Conservation (phyloP, 2,329 filamentous ascomycete genomes). For the Pseudocercospora vitis region DNA sequence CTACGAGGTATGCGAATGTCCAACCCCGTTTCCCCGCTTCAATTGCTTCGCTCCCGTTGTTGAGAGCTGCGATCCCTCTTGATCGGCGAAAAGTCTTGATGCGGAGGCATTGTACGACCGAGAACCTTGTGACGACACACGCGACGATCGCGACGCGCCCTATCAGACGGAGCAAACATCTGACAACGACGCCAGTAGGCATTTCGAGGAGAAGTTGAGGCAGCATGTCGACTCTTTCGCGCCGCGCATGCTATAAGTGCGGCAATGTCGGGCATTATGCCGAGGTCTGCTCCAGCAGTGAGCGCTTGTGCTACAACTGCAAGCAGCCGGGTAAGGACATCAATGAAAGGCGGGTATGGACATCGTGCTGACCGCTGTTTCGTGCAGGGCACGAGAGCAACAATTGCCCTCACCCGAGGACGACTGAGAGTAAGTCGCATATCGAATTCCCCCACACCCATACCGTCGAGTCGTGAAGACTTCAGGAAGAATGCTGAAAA, state of each 20-base stretch:
- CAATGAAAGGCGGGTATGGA: constrained; percentile 35
- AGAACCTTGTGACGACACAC: background rate
- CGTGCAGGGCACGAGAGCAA: constrained; percentile 88
- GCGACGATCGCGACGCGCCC: constrained; percentile 6
- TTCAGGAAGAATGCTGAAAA: constrained; percentile 25
- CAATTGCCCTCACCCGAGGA: constrained; percentile 92
- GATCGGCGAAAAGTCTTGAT: constrained; percentile 16
- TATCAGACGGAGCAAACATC: constrained; percentile 5
- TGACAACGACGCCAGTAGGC: constrained; percentile 16
- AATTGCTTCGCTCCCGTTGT: background rate
- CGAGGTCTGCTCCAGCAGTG: constrained; percentile 95
- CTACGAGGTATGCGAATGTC: constrained; percentile 24
- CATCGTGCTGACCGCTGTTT: constrained; percentile 29
- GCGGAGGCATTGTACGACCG: constrained; percentile 16
- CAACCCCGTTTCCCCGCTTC: background rate
- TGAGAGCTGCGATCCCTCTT: constrained; percentile 3
- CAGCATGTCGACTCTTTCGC: constrained; percentile 55
- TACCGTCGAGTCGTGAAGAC: background rate
- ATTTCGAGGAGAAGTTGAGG: constrained; percentile 16
- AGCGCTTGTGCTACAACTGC: constrained; percentile 99
- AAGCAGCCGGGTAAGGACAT: constrained; percentile 70
- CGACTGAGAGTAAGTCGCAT: constrained; percentile 73
- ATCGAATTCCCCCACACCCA: too few species aligned
- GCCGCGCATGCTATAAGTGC: constrained; percentile 57
- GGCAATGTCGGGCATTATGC: constrained; percentile 57